Percentiles rank a stretch among this genome's conserved stretches.
phyloP scores from a whole-genome alignment of 2,329 filamentous ascomycete genomes.

The Penicillium oxalicum region DNA sequence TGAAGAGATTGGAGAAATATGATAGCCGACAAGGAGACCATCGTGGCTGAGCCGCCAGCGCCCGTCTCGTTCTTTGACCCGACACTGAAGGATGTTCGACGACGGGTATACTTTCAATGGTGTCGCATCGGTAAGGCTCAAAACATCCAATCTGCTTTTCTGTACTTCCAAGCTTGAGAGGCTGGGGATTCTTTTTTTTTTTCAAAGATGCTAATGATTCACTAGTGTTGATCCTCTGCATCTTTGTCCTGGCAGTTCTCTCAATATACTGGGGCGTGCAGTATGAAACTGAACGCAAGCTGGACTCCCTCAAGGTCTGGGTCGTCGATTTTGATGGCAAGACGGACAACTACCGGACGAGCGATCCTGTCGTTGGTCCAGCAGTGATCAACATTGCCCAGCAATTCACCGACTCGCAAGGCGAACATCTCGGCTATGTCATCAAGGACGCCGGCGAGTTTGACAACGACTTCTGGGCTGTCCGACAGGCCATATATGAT shows the following conservation, averaged over 20 bases:
- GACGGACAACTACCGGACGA: conserved; percentile 46
- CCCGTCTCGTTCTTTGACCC: conserved; percentile 26
- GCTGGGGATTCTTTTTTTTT: background rate
- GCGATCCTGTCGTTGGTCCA: conserved; percentile 52
- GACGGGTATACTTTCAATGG: conserved; percentile 18
- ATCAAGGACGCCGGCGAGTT: conserved; percentile 48
- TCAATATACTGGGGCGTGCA: conserved; percentile 59
- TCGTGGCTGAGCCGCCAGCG: conserved; percentile 7
- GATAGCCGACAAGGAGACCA: background rate
- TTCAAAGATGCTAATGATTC: background rate
- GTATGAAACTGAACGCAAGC: conserved; percentile 46
- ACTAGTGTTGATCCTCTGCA: conserved; percentile 41
- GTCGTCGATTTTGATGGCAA: conserved; percentile 60
- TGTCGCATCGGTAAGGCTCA: conserved; percentile 17
- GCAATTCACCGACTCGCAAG: conserved; percentile 36
- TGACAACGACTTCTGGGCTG: conserved; percentile 50
- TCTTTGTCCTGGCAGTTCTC: conserved; percentile 52
- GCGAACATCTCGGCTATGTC: conserved; percentile 46
- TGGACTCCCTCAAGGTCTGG: conserved; percentile 47
- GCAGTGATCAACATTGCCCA: conserved; percentile 44
- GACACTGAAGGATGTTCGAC: conserved; percentile 18
- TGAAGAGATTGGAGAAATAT: background rate
- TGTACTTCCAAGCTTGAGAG: too few relatives aligned
- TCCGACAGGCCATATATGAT: conserved; percentile 55
- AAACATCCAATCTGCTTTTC: too few relatives aligned